Base-by-base conservation (phyloP, 768 basidiomycete genomes). In the Suillus americanus region DNA sequence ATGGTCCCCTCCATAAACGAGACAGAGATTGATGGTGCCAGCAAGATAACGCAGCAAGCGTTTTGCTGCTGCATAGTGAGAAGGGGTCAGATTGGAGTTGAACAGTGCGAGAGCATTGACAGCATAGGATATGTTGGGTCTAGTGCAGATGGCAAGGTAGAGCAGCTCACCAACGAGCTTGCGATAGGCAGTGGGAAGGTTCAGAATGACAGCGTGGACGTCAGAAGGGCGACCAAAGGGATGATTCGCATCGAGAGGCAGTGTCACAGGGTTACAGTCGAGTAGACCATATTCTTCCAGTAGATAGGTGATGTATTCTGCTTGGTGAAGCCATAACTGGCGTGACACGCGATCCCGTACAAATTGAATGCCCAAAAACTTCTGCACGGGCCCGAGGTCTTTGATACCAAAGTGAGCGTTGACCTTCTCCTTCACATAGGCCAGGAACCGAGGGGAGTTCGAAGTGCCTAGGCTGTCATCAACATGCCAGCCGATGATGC, bases 281-380 rank as follows among this genome's bases (percentile, higher is more conserved):
- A 46, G 45, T 12, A 46, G 10, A 0, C 85, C 80, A 75, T 86
- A 83, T 82, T 46, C 45, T 10, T 46, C n/a, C 0, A 46, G 45
- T 0, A 46, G 45, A 3, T 46, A 46, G 3, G 45, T 46, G 4
- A 46, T 46, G n/a, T 46, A 46, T 2, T 46, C n/a, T 0, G 45
- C n/a, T 2, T 46, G 45, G 2, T 46, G 45, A n/a, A 46, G n/a
- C 45, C 45, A 46, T 0, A 46, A n/a, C 2, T 3, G 3, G 10
- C 45, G 45, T 12, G 45, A 46, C 5, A 10, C 12, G 1, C 1
- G n/a, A n/a, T 46, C 45, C 5, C 6, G 10, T 12, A 23, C 14
- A 7, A 46, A 46, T 14, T 57, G 56, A 3, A 57, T 57, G 5
- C 56, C 33, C 3, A 57, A 13, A 33, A 57, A 57, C 3, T 3